phyloP scores from a whole-genome alignment of 192 early-diverging fungal genomes.

The Chytriomyces sp. region DNA sequence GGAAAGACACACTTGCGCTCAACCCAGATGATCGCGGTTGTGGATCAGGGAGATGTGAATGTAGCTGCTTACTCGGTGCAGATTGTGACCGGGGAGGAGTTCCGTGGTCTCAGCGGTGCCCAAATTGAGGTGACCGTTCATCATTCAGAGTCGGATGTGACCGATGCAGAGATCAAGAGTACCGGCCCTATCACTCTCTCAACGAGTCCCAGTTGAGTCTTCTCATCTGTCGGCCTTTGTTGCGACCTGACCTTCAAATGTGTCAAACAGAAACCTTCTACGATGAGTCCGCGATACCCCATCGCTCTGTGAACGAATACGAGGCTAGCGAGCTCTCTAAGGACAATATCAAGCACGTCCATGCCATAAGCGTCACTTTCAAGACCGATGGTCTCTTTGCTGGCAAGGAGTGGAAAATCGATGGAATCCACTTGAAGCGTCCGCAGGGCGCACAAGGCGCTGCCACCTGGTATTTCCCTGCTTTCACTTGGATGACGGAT shows the following conservation, averaged over 20 bases:
- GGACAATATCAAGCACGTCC: not conserved
- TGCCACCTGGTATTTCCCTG: conserved; percentile 11
- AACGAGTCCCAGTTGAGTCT: no score
- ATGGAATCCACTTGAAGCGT: not conserved
- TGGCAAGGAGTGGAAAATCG: conserved; percentile 11
- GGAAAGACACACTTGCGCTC: not conserved
- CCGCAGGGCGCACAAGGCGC: not conserved
- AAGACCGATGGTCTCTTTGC: not conserved
- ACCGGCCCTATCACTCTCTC: not conserved
- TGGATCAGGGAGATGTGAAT: not conserved
- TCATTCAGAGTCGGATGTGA: not conserved
- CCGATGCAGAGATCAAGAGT: not conserved
- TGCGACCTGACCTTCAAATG: no score
- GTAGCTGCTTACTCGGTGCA: not conserved
- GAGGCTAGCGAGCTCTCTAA: not conserved
- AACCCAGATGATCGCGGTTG: not conserved
- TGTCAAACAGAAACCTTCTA: no score
- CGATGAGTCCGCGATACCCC: no score
- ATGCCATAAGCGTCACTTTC: not conserved
- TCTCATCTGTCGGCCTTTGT: no score
- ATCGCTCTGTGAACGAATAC: not conserved
- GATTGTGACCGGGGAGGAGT: not conserved
- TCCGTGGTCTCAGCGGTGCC: not conserved
- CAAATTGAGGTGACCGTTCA: not conserved
- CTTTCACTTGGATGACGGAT: conserved; percentile 1